phyloP scores from a whole-genome alignment of 805 yeast genomes.

The Wickerhamiella cacticola region DNA sequence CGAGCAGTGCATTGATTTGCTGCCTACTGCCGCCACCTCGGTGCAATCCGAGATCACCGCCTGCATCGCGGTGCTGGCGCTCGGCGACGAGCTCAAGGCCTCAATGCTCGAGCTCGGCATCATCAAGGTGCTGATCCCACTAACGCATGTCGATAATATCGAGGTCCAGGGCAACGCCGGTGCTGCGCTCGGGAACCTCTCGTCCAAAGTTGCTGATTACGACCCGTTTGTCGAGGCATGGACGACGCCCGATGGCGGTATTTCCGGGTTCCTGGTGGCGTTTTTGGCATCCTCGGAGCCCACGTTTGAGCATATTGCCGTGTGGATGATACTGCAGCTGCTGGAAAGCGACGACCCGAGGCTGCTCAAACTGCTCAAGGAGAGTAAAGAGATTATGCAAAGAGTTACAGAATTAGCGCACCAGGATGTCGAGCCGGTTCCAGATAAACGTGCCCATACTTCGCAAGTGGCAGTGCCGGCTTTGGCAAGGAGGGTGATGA shows the following conservation, averaged over 20 bases:
- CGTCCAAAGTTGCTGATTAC: slow-evolving; percentile 81
- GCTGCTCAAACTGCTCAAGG: slow-evolving; percentile 30
- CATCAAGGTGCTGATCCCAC: slow-evolving; percentile 78
- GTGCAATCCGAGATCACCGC: slow-evolving; percentile 96
- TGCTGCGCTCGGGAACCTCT: slow-evolving; percentile 91
- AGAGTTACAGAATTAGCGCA: slow-evolving; percentile 29
- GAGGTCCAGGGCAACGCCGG: slow-evolving; percentile 98
- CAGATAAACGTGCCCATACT: slow-evolving; percentile 24
- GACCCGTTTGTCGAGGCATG: slow-evolving; percentile 66
- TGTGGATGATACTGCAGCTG: slow-evolving; percentile 91
- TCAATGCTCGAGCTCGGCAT: slow-evolving; percentile 74
- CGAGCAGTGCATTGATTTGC: slow-evolving; percentile 76
- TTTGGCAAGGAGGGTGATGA: slow-evolving; percentile 26
- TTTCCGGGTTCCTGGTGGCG: slow-evolving; percentile 66
- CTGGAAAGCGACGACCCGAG: slow-evolving; percentile 72
- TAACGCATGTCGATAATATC: slow-evolving; percentile 74
- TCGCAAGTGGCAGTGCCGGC: slow-evolving; percentile 31
- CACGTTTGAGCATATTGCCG: slow-evolving; percentile 94
- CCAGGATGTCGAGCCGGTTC: slow-evolving; percentile 20
- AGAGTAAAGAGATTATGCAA: slow-evolving; percentile 27
- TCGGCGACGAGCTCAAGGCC: slow-evolving; percentile 87
- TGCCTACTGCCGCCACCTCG: slow-evolving; percentile 66
- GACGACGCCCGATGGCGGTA: slow-evolving; percentile 72
- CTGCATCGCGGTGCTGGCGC: slow-evolving; percentile 89
- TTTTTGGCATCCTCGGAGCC: slow-evolving; percentile 76